Base-by-base conservation (phyloP, 2,329 filamentous ascomycete species). In the Fusarium avenaceum region DNA sequence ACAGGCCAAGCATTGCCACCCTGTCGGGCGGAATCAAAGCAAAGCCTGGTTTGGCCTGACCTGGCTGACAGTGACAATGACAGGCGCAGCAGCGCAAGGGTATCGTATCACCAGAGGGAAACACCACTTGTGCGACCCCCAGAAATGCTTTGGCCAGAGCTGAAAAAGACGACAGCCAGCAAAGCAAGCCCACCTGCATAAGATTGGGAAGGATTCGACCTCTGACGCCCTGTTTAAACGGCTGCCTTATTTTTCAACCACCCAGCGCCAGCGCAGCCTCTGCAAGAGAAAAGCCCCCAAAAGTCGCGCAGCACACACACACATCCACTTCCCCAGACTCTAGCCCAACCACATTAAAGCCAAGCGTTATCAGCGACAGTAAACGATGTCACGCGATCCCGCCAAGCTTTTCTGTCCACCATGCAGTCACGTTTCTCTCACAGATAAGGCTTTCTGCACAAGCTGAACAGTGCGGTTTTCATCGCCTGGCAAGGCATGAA, bases 271-370 rank as follows among this genome's bases (percentile, higher is more conserved):
- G 30, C 22, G 40, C 10, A 24, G 48, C 30, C 20, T 30, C 35
- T n/a, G 17, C n/a, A 26, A 14, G n/a, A 19, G n/a, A 11, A 20
- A 20, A 14, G 19, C 22, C 47, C 49, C 30, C 11, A 2, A 33
- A 61, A 61, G 49, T 55, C 57, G 49, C 57, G 59, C 59, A 39
- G 8, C 14, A 56, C 43, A 55, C 49, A 42, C 35, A 32, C 39
- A 26, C 26, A 26, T 26, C 26, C 26, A 24, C 24, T 59, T 59
- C 50, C 50, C 56, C 56, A 59, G 50, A 59, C 50, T 56, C 14
- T 4, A 17, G 19, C 55, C 55, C 52, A 45, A 20, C 55, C 55
- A 33, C 15, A 58, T 28, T 15, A 22, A 22, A 26, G 56, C n/a
- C 19, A 58, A 46, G 55, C 19, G 24, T 20, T 39, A 24, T 42